Evolutionary conservation across 768 basidiomycete species (phyloP).

Genomic region (Rhizopogon salebrosus): DNA sequence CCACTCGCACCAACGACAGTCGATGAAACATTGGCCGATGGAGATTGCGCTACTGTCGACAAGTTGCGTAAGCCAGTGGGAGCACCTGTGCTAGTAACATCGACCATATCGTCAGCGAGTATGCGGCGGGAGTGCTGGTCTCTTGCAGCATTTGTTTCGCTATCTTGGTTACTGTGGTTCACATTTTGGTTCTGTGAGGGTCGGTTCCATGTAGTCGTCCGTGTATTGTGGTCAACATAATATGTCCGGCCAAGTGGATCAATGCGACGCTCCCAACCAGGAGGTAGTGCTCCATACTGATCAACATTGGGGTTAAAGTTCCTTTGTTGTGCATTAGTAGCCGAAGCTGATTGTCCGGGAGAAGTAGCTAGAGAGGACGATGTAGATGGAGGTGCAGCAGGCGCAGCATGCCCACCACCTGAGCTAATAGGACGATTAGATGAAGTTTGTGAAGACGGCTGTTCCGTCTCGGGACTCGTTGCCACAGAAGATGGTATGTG

Average conservation of each 20-base stretch:
- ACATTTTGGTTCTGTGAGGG: constrained; percentile 74
- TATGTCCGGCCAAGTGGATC: constrained; percentile 96
- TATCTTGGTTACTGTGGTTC: constrained; percentile 67
- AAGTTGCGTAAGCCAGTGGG: constrained; percentile 35
- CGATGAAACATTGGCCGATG: constrained; percentile 30
- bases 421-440: constrained; percentile 34
- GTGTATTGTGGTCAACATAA: constrained; percentile 98
- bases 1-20: constrained; percentile 47
- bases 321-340: constrained; percentile 49
- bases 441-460: constrained; percentile 15
- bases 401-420: constrained; percentile 17
- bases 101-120: constrained; percentile 82
- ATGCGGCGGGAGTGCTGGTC: constrained; percentile 83
- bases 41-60: constrained; percentile 25
- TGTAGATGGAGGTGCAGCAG: constrained; percentile 14
- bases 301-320: constrained; percentile 96
- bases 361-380: constrained; percentile 25
- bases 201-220: constrained; percentile 96
- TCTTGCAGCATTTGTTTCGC: constrained; percentile 78
- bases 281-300: constrained; percentile 85
- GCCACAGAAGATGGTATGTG: constrained; percentile 22
- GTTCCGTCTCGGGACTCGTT: constrained; percentile 25
- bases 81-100: constrained; percentile 49
- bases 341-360: constrained; percentile 36
- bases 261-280: constrained; percentile 94